These are phyloP conservation scores for Massarina eburnea DNA, from an alignment of 2,329 filamentous ascomycete species.

Conservation along the genomic window DNA sequence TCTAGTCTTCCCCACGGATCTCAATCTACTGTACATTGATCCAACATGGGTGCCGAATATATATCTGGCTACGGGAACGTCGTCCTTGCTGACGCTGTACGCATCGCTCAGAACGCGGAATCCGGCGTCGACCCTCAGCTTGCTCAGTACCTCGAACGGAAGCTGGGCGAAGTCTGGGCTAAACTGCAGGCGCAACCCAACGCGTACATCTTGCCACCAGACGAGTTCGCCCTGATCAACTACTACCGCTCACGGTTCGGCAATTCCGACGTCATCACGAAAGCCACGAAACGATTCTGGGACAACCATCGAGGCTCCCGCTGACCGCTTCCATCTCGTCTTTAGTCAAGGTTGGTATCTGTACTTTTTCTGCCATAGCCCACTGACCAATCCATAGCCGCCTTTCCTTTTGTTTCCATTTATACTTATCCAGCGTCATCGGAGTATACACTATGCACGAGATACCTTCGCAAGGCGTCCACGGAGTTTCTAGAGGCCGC, in stretches of 20 bases:
- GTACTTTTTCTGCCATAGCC: not conserved
- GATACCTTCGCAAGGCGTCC: constrained; percentile 36
- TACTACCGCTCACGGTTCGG: constrained; percentile 72
- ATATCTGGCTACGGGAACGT: constrained; percentile 46
- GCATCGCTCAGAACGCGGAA: constrained; percentile 73
- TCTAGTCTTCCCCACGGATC: constrained; percentile 22
- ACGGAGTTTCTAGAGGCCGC: constrained; percentile 19
- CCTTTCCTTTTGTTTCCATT: constrained; percentile 1
- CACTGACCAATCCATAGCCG: not conserved
- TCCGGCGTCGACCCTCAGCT: constrained; percentile 67
- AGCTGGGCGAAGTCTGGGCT: constrained; percentile 62
- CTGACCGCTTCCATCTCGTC: constrained; percentile 13
- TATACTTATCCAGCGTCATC: constrained; percentile 14
- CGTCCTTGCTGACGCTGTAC: constrained; percentile 64
- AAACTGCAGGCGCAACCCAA: constrained; percentile 66
- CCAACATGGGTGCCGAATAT: constrained; percentile 45
- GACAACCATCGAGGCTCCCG: constrained; percentile 44
- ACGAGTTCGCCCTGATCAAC: constrained; percentile 87
- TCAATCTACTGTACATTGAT: constrained; percentile 26
- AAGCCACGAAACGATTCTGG: constrained; percentile 61
- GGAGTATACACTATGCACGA: constrained; percentile 10
- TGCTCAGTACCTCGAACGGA: constrained; percentile 65
- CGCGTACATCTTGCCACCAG: constrained; percentile 71
- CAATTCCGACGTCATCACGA: constrained; percentile 53
- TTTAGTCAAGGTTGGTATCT: constrained; percentile 12